phyloP scores from a whole-genome alignment of 441 rosid species.

The Brassica hybrid region DNA sequence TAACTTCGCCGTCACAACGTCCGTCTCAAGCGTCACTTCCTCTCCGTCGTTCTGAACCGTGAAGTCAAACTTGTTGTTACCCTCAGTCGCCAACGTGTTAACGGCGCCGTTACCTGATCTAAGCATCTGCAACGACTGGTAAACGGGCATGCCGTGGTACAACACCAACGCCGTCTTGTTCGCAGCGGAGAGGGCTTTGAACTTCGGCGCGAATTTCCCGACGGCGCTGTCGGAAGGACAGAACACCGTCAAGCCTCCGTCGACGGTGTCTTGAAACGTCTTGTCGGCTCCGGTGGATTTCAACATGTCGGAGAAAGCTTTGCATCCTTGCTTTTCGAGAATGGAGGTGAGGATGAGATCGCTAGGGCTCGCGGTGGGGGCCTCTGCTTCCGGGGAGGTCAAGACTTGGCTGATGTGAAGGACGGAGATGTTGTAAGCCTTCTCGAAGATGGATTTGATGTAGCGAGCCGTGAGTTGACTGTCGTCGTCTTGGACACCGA shows the following conservation, averaged over 20 bases:
- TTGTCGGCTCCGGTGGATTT: conserved; percentile 54
- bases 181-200: conserved; percentile 58
- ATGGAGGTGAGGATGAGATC: conserved; percentile 55
- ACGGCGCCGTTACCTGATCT: conserved; percentile 63
- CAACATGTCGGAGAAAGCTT: conserved; percentile 62
- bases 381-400: conserved; percentile 69
- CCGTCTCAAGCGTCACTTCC: conserved; percentile 59
- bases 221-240: conserved; percentile 61
- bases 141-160: conserved; percentile 69
- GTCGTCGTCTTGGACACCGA: conserved; percentile 70
- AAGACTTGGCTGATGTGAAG: conserved; percentile 67
- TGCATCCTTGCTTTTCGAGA: conserved; percentile 69
- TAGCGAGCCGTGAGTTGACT: conserved; percentile 58
- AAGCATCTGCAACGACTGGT: conserved; percentile 56
- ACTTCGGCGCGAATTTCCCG: conserved; percentile 54
- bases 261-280: conserved; percentile 60
- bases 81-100: conserved; percentile 72
- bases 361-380: conserved; percentile 69
- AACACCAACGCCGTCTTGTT: conserved; percentile 54
- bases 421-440: conserved; percentile 88
- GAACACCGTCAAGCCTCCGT: conserved; percentile 75
- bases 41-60: conserved; percentile 64
- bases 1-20: conserved; percentile 54
- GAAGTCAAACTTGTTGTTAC: conserved; percentile 61
- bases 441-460: conserved; percentile 75